phyloP scores from a whole-genome alignment of 1,284 basidiomycete species.

The Chiua sp. region DNA sequence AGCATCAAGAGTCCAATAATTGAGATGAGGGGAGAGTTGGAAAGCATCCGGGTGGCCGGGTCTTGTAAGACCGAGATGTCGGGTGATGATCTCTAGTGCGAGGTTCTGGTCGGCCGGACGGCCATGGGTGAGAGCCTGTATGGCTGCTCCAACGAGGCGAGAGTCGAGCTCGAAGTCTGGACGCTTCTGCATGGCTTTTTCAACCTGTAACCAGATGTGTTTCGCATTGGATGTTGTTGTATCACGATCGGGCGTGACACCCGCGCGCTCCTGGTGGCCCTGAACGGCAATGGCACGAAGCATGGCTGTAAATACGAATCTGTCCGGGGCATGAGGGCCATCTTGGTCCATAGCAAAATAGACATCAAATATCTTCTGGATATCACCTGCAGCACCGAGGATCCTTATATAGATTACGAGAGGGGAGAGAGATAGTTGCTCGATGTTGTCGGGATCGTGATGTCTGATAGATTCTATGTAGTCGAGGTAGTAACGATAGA shows the following conservation, averaged over 20 bases:
- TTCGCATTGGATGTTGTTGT: constrained; percentile 57
- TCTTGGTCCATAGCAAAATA: constrained; percentile 65
- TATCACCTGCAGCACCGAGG: constrained; percentile 58
- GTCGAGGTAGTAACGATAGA: constrained; percentile 60
- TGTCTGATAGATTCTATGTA: constrained; percentile 54
- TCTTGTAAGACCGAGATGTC: constrained; percentile 64
- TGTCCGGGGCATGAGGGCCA: constrained; percentile 61
- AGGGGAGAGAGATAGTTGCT: constrained; percentile 52
- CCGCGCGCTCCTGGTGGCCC: constrained; percentile 29
- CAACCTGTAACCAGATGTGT: constrained; percentile 68
- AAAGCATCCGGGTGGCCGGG: constrained; percentile 47
- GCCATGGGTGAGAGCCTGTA: constrained; percentile 60
- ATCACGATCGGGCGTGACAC: constrained; percentile 21
- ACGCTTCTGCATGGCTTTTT: constrained; percentile 52
- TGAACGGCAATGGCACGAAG: constrained; percentile 53
- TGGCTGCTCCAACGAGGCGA: constrained; percentile 51
- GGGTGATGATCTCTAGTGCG: constrained; percentile 63
- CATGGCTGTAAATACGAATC: constrained; percentile 64
- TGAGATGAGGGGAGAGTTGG: constrained; percentile 45
- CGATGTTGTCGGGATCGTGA: constrained; percentile 46
- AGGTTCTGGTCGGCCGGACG: constrained; percentile 60
- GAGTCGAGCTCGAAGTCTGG: constrained; percentile 56
- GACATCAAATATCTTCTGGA: constrained; percentile 73
- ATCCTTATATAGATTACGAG: constrained; percentile 66
- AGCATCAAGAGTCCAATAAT: constrained; percentile 52